Conservation (phyloP, 495 filamentous ascomycete genomes). For the Tuber microsphaerosporum region DNA sequence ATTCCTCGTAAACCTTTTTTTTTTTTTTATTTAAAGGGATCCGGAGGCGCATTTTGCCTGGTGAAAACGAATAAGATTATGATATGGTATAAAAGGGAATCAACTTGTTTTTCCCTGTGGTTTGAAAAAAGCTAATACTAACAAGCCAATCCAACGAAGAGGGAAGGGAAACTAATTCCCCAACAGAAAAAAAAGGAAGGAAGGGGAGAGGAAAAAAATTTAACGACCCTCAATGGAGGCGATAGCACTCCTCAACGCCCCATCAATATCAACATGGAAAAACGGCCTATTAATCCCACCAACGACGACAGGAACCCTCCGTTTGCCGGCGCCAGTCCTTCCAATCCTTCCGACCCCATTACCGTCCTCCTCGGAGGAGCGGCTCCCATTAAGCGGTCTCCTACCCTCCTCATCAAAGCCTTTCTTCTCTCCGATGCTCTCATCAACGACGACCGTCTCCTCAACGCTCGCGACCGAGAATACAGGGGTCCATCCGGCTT, state of each 20-base stretch:
- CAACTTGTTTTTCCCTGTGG: background rate
- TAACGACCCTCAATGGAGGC: slow-evolving; percentile 56
- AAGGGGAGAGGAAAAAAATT: background rate
- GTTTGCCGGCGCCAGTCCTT: slow-evolving; percentile 47
- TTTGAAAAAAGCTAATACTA: background rate
- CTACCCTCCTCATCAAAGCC: slow-evolving; percentile 22
- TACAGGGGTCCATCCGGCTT: slow-evolving; percentile 84
- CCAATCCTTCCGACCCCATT: slow-evolving; percentile 3
- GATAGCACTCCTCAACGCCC: slow-evolving; percentile 81
- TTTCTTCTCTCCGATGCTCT: slow-evolving; percentile 30
- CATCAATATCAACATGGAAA: slow-evolving; percentile 92
- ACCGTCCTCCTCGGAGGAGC: background rate
- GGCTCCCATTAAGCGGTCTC: slow-evolving; percentile 10
- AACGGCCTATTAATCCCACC: slow-evolving; percentile 81
- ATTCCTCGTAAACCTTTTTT: background rate
- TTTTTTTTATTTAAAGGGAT: background rate
- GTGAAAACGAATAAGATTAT: background rate
- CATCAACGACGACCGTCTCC: slow-evolving; percentile 61
- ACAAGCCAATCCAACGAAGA: background rate
- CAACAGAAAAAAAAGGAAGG: background rate
- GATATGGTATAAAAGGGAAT: background rate
- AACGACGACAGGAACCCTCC: slow-evolving; percentile 59
- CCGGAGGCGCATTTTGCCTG: background rate
- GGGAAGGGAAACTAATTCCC: slow-evolving; percentile 2
- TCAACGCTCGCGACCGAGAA: slow-evolving; percentile 90